phyloP scores from a whole-genome alignment of 2,329 filamentous ascomycete genomes.

The Fusarium algeriense region DNA sequence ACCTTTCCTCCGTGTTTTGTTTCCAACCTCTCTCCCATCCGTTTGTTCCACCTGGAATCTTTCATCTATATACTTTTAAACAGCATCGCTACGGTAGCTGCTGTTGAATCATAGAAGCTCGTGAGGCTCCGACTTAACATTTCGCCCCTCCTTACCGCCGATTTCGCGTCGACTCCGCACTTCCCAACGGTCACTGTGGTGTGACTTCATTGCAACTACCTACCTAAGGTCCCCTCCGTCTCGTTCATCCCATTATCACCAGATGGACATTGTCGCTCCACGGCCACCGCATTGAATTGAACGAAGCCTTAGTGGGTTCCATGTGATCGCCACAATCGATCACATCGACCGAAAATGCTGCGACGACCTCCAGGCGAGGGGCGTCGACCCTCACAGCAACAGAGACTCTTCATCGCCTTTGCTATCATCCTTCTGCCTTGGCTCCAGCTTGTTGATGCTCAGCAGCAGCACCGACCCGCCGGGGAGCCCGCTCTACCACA shows the following conservation, averaged over 20 bases:
- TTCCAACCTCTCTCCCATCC: slow-evolving; percentile 18
- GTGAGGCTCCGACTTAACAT: neutral
- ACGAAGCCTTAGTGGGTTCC: slow-evolving; percentile 34
- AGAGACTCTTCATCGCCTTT: slow-evolving; percentile 66
- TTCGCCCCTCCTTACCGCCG: slow-evolving; percentile 19
- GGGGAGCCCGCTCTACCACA: slow-evolving; percentile 37
- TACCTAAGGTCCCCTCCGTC: neutral
- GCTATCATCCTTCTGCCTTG: slow-evolving; percentile 69
- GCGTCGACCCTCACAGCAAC: slow-evolving; percentile 61
- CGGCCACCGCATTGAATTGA: slow-evolving; percentile 23
- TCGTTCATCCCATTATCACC: slow-evolving; percentile 4
- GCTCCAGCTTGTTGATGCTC: slow-evolving; percentile 69
- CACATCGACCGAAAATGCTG: slow-evolving; percentile 61
- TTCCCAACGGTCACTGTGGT: slow-evolving; percentile 21
- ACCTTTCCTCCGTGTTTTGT: slow-evolving; percentile 29
- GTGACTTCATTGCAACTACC: slow-evolving; percentile 45
- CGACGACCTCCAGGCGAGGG: slow-evolving; percentile 73
- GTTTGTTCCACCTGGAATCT: slow-evolving; percentile 11
- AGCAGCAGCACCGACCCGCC: slow-evolving; percentile 67
- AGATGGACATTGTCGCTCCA: slow-evolving; percentile 37
- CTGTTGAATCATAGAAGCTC: neutral
- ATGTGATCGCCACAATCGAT: slow-evolving; percentile 41
- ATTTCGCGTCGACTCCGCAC: slow-evolving; percentile 34
- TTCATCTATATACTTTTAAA: slow-evolving; percentile 5
- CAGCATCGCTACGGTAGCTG: neutral